These are phyloP conservation scores for Phycomyces blakesleeanus DNA, from an alignment of 192 early-diverging fungal species.

Conservation along the genomic window DNA sequence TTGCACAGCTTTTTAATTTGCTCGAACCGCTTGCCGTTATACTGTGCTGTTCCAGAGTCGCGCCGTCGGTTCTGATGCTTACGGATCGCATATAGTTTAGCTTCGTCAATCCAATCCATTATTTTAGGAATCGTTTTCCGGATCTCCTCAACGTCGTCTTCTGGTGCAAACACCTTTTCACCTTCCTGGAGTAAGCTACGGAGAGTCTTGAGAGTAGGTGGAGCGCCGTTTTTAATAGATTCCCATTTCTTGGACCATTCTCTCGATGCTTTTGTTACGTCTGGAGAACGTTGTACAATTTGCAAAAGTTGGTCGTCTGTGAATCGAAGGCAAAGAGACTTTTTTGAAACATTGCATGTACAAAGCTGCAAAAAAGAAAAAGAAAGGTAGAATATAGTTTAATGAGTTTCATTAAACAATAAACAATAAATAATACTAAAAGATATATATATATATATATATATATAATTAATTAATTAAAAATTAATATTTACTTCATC, in stretches of 20 bases:
- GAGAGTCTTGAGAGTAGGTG: constrained; percentile 39
- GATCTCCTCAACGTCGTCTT: constrained; percentile 34
- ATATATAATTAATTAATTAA: too few relatives aligned
- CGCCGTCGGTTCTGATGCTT: constrained; percentile 17
- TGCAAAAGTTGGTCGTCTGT: constrained; percentile 36
- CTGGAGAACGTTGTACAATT: constrained; percentile 18
- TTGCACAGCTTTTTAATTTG: constrained; percentile 25
- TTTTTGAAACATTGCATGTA: constrained; percentile 30
- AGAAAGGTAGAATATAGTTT: too few relatives aligned
- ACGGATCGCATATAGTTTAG: constrained; percentile 35
- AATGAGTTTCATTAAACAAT: too few relatives aligned
- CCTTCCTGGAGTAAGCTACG: constrained; percentile 40
- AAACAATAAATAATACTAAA: too few relatives aligned
- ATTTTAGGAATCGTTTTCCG: constrained; percentile 35
- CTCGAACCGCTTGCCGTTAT: constrained; percentile 3
- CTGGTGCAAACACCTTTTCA: constrained; percentile 35
- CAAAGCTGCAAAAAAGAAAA: constrained; percentile 27
- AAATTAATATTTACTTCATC: constrained; percentile 34
- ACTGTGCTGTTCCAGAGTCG: not conserved
- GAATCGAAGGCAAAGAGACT: constrained; percentile 31
- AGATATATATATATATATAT: not conserved
- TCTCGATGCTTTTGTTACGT: constrained; percentile 29
- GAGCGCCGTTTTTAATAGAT: constrained; percentile 28
- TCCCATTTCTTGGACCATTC: constrained; percentile 34
- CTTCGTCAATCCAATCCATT: constrained; percentile 44